These are phyloP conservation scores for Phytomonas francai DNA, from an alignment of 208 protist genomes.

Conservation along the genomic window DNA sequence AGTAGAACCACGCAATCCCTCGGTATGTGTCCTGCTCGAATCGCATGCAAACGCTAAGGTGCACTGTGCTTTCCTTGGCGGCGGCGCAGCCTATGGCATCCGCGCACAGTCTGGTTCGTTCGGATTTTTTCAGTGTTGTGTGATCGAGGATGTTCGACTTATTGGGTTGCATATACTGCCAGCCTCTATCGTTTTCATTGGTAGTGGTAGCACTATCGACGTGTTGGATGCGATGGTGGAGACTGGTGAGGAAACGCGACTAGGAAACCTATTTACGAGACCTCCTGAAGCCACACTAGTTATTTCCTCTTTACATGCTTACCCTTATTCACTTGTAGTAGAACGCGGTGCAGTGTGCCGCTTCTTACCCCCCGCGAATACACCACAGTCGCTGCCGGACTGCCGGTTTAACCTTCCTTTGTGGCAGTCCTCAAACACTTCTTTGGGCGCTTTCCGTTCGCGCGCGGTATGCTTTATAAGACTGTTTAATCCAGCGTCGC, in stretches of 20 bases:
- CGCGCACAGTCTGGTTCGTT: neutral
- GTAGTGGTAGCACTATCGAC: neutral
- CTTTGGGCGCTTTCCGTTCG: neutral
- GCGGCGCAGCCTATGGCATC: neutral
- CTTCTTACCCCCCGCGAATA: neutral
- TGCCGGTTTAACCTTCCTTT: neutral
- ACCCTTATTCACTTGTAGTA: neutral
- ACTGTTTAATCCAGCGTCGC: neutral
- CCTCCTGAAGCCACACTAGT: neutral
- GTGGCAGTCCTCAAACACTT: neutral
- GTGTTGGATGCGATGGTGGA: neutral
- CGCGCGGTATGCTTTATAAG: neutral
- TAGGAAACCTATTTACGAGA: neutral
- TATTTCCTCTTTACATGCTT: neutral
- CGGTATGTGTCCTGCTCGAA: neutral
- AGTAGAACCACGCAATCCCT: neutral
- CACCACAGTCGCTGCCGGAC: neutral
- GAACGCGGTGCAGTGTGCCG: neutral
- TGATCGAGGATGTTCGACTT: neutral
- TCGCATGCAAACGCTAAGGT: neutral
- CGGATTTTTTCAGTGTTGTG: neutral
- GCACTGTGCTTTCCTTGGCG: neutral
- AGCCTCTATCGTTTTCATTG: neutral
- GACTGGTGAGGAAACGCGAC: neutral
- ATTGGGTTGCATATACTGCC: neutral